Percentiles rank a stretch among this genome's conserved stretches.
Evolutionary conservation across 306 rosid genomes (phyloP).

Genomic region (Albizia julibrissin): DNA sequence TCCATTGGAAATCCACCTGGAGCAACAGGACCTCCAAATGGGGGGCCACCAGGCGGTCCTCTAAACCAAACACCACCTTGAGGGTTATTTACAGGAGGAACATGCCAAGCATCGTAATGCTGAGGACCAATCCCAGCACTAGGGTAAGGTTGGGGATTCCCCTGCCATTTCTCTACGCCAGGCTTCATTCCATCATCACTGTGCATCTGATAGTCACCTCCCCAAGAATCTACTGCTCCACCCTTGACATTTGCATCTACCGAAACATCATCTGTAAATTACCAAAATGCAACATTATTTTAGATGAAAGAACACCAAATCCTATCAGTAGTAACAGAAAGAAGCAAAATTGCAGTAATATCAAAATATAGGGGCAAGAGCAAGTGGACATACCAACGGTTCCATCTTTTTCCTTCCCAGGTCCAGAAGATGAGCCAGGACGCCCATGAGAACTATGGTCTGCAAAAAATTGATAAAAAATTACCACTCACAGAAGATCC

Average conservation of each 20-base stretch:
- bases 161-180: conserved; percentile 76
- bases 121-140: conserved; percentile 64
- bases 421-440: conserved; percentile 66
- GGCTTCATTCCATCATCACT: conserved; percentile 67
- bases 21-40: conserved; percentile 72
- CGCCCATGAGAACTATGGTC: conserved; percentile 53
- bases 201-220: conserved; percentile 59
- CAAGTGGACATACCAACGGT: conserved; percentile 53
- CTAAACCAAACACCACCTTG: conserved; percentile 91
- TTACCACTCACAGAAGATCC: background rate
- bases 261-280: conserved; percentile 58
- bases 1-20: conserved; percentile 88
- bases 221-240: conserved; percentile 55
- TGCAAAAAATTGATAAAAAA: conserved; percentile 43
- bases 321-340: conserved; percentile 30
- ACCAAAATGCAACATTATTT: conserved; percentile 25
- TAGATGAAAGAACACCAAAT: conserved; percentile 15
- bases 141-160: conserved; percentile 74
- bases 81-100: conserved; percentile 69
- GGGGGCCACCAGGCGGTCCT: conserved; percentile 86
- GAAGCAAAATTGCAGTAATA: conserved; percentile 21
- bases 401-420: conserved; percentile 50
- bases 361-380: conserved; percentile 15
- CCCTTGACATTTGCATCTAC: conserved; percentile 46
- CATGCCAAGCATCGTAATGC: conserved; percentile 85